A percentile compares a stretch with the other conserved stretches of the same genome.
phyloP scores from a whole-genome alignment of 179 eudicot species.

The Beta macrorhiza region DNA sequence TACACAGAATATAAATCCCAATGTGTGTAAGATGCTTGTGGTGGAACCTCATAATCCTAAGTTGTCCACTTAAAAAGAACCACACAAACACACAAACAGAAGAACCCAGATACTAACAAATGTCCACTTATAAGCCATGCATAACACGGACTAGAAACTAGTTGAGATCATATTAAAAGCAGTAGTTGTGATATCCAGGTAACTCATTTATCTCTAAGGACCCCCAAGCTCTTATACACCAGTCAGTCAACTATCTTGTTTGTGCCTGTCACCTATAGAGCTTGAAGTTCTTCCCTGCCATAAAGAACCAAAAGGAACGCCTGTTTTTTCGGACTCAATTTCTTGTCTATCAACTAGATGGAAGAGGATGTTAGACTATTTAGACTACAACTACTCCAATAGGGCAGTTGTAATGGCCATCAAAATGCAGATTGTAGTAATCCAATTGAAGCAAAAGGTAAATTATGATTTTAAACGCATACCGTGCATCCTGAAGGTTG shows the following conservation, averaged over 20 bases:
- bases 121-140: too few relatives aligned
- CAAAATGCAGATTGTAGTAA: neutral
- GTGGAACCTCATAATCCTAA: too few relatives aligned
- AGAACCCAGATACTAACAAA: too few relatives aligned
- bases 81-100: too few relatives aligned
- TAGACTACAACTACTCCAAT: neutral
- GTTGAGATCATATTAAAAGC: too few relatives aligned
- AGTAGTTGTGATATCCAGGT: neutral
- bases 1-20: too few relatives aligned
- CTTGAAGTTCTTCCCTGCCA: neutral
- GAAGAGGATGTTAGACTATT: neutral
- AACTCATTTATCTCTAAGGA: neutral
- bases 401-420: too few relatives aligned
- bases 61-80: too few relatives aligned
- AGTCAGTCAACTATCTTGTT: neutral
- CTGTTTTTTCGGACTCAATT: neutral
- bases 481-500: slow-evolving; percentile 97
- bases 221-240: neutral
- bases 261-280: neutral
- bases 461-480: slow-evolving; percentile 10
- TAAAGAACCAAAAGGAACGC: neutral
- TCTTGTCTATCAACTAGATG: neutral
- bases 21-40: too few relatives aligned
- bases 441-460: neutral
- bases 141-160: too few relatives aligned